Base-by-base conservation (phyloP, 2,329 filamentous ascomycete genomes). In the Ramichloridium luteum region DNA sequence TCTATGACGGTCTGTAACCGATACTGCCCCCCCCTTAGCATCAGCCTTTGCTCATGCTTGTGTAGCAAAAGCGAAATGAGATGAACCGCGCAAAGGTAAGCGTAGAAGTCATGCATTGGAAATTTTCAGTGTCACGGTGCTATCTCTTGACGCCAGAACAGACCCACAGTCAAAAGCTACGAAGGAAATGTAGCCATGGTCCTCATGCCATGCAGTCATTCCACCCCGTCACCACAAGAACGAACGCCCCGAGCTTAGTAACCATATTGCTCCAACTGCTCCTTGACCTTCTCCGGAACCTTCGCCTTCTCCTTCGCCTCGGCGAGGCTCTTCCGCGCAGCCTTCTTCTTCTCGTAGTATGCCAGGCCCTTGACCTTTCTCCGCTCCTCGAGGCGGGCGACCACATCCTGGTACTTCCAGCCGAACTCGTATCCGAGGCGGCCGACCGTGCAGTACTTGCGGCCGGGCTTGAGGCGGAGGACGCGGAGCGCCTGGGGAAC, bases 331-430 rank as follows among this genome's bases (percentile, higher is more conserved):
- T 80, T 82, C 63, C 80, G 75, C 54, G 81, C 81, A 53, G 84
- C 76, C 84, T 92, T 93, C 90, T 96, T 98, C 77, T 86, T 85
- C 76, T 93, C 86, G 77, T 96, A 96, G 81, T 94, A 98, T 64
- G 90, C 90, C 54, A 81, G 77, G 60, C 85, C 80, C 84, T 96
- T 98, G 67, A 92, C 88, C 77, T 98, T 98, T 74, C 90, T 83
- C 69, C 88, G 78, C 77, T 98, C 90, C 77, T 98, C 90, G 60
- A 98, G 77, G 69, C 90, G 96, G 57, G 52, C 80, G 70, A 98
- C 90, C 60, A 98, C 86, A 63, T 94, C 88, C 76, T 94, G 82
- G 80, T 98, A 96, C 74, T 98, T 98, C 90, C 90, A 98, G 71
- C 90, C 90, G 60, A 96, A 90, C 74, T 98, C 90, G 69, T 94